Base-by-base conservation (phyloP, 2,329 filamentous ascomycete species). In the Neobulgaria alba region DNA sequence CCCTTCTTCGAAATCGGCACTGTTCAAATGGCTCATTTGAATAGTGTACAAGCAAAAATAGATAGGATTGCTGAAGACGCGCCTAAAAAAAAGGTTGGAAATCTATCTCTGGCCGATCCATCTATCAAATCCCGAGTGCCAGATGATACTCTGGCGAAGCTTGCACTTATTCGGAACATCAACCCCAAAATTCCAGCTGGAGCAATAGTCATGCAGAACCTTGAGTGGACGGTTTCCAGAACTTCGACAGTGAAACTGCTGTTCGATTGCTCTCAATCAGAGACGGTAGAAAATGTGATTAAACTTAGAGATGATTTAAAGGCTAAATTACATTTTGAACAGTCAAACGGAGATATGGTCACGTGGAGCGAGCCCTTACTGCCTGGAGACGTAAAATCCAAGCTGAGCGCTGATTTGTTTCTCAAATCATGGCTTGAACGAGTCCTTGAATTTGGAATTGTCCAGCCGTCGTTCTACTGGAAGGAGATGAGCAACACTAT, bases 361-460 rank as follows among this genome's bases (percentile, higher is more conserved):
- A 34, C 45, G 10, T 48, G 45, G 45, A 36, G 34, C 3, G 32
- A 34, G 18, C 16, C 44, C 12, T 20, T 23, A 1, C 31, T 9
- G 19, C 9, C 19, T 10, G 20, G 26, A 4, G 40, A 43, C 26
- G 14, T 12, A 12, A n/a, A 5, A 2, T 33, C 44, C 17, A 33
- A 36, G 4, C 34, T 26, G 19, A 29, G 32, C 8, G 44, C 37
- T 1, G 38, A 41, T 33, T 10, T 31, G 16, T 46, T 46, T 5
- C 29, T 46, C 17, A 29, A 36, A 26, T 37, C 37, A 10, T 43
- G 41, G 41, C 12, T 43, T 36, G 15, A 26, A 5, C 19, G 35
- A 29, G 29, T 29, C 7, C n/a, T 29, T 8, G 12, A 17, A 3
- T 38, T 38, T 29, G 36, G 36, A 3, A 16, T 31, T n/a, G 36